phyloP scores from a whole-genome alignment of 495 filamentous ascomycete species.

The Aspergillus funiculosus region DNA sequence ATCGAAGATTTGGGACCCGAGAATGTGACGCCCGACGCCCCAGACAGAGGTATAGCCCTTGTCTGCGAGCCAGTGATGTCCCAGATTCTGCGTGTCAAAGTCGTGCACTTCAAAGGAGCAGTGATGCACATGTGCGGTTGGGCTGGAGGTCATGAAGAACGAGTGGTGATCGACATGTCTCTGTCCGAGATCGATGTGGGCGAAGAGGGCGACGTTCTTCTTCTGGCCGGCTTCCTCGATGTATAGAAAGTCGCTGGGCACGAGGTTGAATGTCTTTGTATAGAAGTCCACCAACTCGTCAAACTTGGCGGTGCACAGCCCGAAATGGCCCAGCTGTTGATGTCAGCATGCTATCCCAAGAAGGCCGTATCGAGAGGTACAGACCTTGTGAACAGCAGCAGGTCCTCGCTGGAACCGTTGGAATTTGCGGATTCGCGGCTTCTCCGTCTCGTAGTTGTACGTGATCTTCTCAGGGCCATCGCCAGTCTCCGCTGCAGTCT shows the following conservation, averaged over 20 bases:
- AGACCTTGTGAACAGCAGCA: conserved; percentile 59
- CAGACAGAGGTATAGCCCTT: conserved; percentile 64
- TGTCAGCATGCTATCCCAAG: no score
- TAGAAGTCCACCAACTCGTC: conserved; percentile 56
- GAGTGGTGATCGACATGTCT: conserved; percentile 63
- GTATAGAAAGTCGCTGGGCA: conserved; percentile 41
- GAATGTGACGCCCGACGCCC: conserved; percentile 69
- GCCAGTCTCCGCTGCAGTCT: conserved; percentile 14
- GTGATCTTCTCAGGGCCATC: conserved; percentile 23
- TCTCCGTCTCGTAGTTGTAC: conserved; percentile 28
- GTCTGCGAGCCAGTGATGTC: conserved; percentile 62
- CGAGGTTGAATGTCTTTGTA: conserved; percentile 60
- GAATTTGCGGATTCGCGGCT: conserved; percentile 26
- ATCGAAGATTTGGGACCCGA: conserved; percentile 72
- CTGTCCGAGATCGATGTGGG: conserved; percentile 57
- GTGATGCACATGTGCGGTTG: conserved; percentile 61
- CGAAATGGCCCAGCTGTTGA: conserved; percentile 60
- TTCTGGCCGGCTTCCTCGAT: conserved; percentile 20
- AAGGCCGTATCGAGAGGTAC: neutral
- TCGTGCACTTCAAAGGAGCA: conserved; percentile 70
- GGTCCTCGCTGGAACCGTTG: conserved; percentile 49
- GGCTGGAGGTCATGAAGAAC: conserved; percentile 60
- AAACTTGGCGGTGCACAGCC: conserved; percentile 57
- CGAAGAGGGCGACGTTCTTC: conserved; percentile 54
- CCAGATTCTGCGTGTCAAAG: conserved; percentile 67